Evolutionary conservation across 2,329 filamentous ascomycete genomes (phyloP), one percentile per base, ranked within the genome.

Genomic region (Neofusicoccum parvum): DNA sequence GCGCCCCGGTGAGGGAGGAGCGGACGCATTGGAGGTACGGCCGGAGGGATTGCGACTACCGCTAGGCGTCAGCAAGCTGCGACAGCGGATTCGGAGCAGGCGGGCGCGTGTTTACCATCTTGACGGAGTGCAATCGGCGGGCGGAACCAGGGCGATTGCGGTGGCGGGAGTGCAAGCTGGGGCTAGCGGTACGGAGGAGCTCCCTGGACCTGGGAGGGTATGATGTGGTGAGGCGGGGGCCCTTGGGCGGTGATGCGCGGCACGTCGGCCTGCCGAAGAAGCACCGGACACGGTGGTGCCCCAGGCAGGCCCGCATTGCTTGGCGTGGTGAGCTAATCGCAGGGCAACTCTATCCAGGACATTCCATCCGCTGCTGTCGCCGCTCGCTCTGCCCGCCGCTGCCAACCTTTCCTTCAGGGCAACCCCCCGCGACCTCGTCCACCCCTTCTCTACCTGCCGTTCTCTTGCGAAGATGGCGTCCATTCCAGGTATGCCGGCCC

Each of bases 21-120:
- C 95, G 92, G 74, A 98, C 95, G 80, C 92, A 96, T 85, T 96
- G 92, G 72, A 97, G 91, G 82, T 98, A 97, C 65, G 94, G 94
- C 69, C 94, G 92, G 76, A 98, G 87, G 70, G 94, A 97, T 93
- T 97, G 94, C 77, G 94, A 97, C 95, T 89, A 60, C 74, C 46
- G 45, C 15, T 14, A 68, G 66, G 66, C 32, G 69, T 77, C 70
- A 77, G 75, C 69, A 45, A 41, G 63, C 27, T 58, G 43, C 36
- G 39, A 41, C 27, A 20, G 43, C 27, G 27, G 36, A 15, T 36
- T 20, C 56, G 32, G 43, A 46, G 27, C n/a, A 20, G 32, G 27
- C 32, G 41, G 32, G 34, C 15, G 50, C 20, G 12, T n/a, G 45
- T 23, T 20, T 56, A 65, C 63, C 63, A 65, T 65, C 27, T 39